Evolutionary conservation across 352 stramenopile species (phyloP), one percentile per base, ranked within the genome.

Genomic region (Globisporangium spiculum): DNA sequence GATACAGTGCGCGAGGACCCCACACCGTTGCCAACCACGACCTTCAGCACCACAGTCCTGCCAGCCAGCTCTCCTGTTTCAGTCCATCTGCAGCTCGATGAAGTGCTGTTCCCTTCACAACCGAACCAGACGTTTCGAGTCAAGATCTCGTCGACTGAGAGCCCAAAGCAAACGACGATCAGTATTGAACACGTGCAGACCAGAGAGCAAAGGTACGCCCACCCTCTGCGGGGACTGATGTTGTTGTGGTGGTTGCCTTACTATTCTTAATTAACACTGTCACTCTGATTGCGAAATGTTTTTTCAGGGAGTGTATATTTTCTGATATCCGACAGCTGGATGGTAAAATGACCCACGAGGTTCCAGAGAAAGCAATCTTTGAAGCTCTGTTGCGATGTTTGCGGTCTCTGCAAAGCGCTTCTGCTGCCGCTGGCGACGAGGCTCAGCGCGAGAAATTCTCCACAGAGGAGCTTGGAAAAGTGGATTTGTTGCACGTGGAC

Each of bases 361-460:
- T 70, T 34, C 65, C 65, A 4, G 57, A 56, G 12, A 46, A 44
- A n/a, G 63, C 69, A n/a, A 71, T 83, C 7, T 60, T 83, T 36
- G 72, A 71, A 56, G 73, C 76, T 36, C 52, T 83, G 24, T 66
- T 80, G 50, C 71, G 69, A 22, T 75, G 68, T 52, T 60, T 83
- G 7, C 72, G 68, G 16, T 67, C 63, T 34, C 62, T 74, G 20
- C 32, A 48, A 30, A 58, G 20, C 16, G 7, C 38, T 34, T 63
- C 68, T 38, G 46, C 63, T 36, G 61, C 66, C 71, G 36, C 63
- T 72, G 27, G 53, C 68, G n/a, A 10, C 26, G 32, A 58, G 30
- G 6, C 44, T 1, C 30, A 58, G 18, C 32, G n/a, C 20, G 65
- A 54, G 12, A 65, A 58, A n/a, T 58, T 56, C 18, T 22, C 44